A percentile compares a stretch with the other conserved stretches of the same genome.
phyloP scores from a whole-genome alignment of 1,139 yeast genomes.

The Scheffersomyces titani region DNA sequence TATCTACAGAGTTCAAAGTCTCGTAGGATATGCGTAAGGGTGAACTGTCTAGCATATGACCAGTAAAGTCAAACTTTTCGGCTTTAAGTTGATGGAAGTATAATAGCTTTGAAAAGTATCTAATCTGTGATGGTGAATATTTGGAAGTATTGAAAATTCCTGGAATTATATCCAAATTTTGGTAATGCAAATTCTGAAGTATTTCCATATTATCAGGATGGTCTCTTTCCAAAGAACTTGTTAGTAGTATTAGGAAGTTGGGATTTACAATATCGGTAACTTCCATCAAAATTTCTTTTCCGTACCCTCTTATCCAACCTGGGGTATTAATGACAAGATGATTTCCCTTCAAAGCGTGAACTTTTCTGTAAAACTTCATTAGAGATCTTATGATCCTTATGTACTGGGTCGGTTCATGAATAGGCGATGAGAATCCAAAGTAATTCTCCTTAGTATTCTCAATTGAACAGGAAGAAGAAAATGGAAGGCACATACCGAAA shows the following conservation, averaged over 20 bases:
- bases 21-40: constrained; percentile 55
- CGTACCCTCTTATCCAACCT: constrained; percentile 93
- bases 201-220: constrained; percentile 26
- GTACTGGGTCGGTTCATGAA: constrained; percentile 65
- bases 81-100: constrained; percentile 49
- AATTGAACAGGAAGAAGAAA: constrained; percentile 6
- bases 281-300: constrained; percentile 60
- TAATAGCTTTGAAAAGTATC: constrained; percentile 51
- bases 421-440: constrained; percentile 75
- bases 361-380: constrained; percentile 28
- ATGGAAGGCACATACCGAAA: constrained; percentile 27
- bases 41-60: constrained; percentile 45
- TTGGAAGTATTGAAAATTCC: constrained; percentile 34
- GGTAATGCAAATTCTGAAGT: constrained; percentile 21
- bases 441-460: constrained; percentile 30
- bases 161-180: constrained; percentile 20
- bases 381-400: constrained; percentile 46
- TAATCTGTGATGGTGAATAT: constrained; percentile 53
- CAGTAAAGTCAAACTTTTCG: constrained; percentile 43
- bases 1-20: constrained; percentile 10
- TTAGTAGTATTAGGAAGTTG: constrained; percentile 47
- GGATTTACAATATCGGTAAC: constrained; percentile 54
- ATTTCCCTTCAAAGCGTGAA: constrained; percentile 29
- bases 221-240: constrained; percentile 20
- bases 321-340: constrained; percentile 77